Evolutionary conservation across 805 yeast genomes (phyloP), one percentile per base, ranked within the genome.

Genomic region (Saitoella complicata): DNA sequence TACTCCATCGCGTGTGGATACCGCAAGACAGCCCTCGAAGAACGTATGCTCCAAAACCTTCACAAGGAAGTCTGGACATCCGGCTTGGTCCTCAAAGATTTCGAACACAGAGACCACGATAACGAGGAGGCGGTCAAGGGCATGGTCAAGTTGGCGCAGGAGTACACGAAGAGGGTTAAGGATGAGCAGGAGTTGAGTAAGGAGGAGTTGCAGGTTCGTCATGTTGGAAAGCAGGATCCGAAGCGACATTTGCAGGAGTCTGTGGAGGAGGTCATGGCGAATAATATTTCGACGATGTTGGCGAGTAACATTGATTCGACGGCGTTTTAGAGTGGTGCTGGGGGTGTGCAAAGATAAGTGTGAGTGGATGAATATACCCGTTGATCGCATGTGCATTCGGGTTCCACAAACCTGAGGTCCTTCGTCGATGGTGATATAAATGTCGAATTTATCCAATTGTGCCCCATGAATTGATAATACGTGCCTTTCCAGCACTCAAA

Each of bases 151-250:
- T 80, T 91, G 52, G 95, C 97, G 9, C 79, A 78, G 54, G 81
- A 78, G 53, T 91, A 91, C 62, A 84, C 88, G 35, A 80, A 79
- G 59, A 75, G 97, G 59, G 87, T 93, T 43, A 73, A 80, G 53
- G 97, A 93, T 63, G 98, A 91, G 61, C 81, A 80, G 60, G 94
- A 83, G 51, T 68, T 91, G 53, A 68, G 76, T 40, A 93, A 82
- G 56, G 95, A 84, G 37, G 91, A 87, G 62, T 72, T 88, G 54
- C 85, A 84, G 63, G 88, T 95, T 6, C 78, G 98, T 60, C 93
- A 88, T 58, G 96, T 91, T 35, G 99, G 99, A 55, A 87, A 85
- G 61, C 96, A 88, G 65, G 98, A 91, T 63, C 99, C 99, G 38
- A 91, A 93, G 76, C 91, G 88, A 68, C 99, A 91, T 67, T 70